Conservation (phyloP, 2,329 filamentous ascomycete genomes). For the Curvularia lunata region DNA sequence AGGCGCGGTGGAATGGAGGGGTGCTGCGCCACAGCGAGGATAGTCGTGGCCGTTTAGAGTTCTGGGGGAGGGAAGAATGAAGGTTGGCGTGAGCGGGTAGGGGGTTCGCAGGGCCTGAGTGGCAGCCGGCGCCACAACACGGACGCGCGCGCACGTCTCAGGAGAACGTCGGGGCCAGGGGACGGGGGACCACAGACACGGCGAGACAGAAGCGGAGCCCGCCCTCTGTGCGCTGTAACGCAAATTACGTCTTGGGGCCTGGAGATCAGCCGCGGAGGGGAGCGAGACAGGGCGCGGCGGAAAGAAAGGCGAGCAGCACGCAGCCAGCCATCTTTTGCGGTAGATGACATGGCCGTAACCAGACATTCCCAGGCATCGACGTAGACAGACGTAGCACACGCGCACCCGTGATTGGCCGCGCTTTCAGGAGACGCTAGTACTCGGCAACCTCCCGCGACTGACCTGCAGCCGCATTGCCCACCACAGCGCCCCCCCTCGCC, state of each 20-base stretch:
- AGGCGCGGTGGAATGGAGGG: not conserved
- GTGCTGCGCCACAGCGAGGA: slow-evolving; percentile 8
- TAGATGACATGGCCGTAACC: too few relatives aligned
- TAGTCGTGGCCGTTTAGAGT: not conserved
- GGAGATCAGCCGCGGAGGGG: not conserved
- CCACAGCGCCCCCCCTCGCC: slow-evolving; percentile 14
- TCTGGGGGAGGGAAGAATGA: not conserved
- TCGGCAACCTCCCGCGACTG: slow-evolving; percentile 29
- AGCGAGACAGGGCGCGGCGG: too few relatives aligned
- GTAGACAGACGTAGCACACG: too few relatives aligned
- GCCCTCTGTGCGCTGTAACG: slow-evolving; percentile 6
- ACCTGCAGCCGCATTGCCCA: slow-evolving; percentile 23
- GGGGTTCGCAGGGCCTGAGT: not conserved
- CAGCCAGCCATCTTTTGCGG: too few relatives aligned
- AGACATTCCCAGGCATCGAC: too few relatives aligned
- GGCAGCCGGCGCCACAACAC: slow-evolving; percentile 19
- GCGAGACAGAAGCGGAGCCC: slow-evolving; percentile 18
- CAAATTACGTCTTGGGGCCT: not conserved
- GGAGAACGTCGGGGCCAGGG: slow-evolving; percentile 31
- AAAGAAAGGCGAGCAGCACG: too few relatives aligned
- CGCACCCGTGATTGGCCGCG: not conserved
- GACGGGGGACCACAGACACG: slow-evolving; percentile 6
- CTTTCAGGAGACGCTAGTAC: slow-evolving; percentile 16
- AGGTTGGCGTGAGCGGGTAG: slow-evolving; percentile 5
- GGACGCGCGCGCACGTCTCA: slow-evolving; percentile 33